Conservation (phyloP, 1,284 basidiomycete genomes). For the Gomphus bonarii region DNA sequence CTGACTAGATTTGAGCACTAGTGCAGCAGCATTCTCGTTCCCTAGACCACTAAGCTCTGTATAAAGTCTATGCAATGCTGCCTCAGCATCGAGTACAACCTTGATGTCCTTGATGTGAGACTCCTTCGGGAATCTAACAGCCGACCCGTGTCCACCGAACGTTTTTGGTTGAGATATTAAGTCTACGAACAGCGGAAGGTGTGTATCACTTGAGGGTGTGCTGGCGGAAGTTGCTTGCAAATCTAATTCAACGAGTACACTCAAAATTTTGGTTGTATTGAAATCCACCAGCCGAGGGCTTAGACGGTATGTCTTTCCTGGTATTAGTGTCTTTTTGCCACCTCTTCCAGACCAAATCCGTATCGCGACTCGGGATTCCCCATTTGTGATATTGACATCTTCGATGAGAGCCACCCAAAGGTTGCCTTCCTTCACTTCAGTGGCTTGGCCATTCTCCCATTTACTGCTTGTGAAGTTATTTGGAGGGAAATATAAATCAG, state of each 20-base stretch:
- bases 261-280: slow-evolving; percentile 34
- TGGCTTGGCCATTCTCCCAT: slow-evolving; percentile 29
- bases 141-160: slow-evolving; percentile 20
- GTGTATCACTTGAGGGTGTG: slow-evolving; percentile 15
- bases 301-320: slow-evolving; percentile 29
- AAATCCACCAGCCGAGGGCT: slow-evolving; percentile 41
- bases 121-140: slow-evolving; percentile 1
- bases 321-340: slow-evolving; percentile 20
- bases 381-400: slow-evolving; percentile 25
- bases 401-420: slow-evolving; percentile 31
- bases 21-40: slow-evolving; percentile 22
- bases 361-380: slow-evolving; percentile 25
- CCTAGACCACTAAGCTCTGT: slow-evolving; percentile 26
- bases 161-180: slow-evolving; percentile 31
- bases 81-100: slow-evolving; percentile 24
- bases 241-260: slow-evolving; percentile 35
- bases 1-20: slow-evolving; percentile 35
- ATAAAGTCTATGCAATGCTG: slow-evolving; percentile 28
- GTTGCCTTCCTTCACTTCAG: slow-evolving; percentile 23
- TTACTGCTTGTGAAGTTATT: slow-evolving; percentile 26
- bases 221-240: slow-evolving; percentile 17
- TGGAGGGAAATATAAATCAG: slow-evolving; percentile 32
- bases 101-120: slow-evolving; percentile 12
- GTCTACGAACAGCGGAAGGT: slow-evolving; percentile 27
- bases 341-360: slow-evolving; percentile 26